A percentile compares a stretch with the other conserved stretches of the same genome.
These are phyloP conservation scores for Fusarium bactridioides DNA, from an alignment of 2,329 filamentous ascomycete genomes.

Conservation along the genomic window DNA sequence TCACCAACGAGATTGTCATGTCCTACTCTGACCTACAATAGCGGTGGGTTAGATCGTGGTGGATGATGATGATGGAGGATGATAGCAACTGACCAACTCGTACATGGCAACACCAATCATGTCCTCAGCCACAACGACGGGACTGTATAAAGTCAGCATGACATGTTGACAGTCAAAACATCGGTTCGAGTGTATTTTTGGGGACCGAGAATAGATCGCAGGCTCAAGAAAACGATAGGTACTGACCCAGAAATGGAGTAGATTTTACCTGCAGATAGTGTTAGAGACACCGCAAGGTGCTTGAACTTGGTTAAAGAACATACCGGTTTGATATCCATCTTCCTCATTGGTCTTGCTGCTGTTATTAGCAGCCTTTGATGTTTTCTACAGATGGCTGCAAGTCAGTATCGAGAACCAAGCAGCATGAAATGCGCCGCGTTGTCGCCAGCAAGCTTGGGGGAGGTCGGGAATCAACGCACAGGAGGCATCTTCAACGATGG, in stretches of 20 bases:
- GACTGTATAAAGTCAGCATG: slow-evolving; percentile 60
- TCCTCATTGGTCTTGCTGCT: slow-evolving; percentile 44
- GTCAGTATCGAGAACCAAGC: slow-evolving; percentile 29
- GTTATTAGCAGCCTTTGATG: slow-evolving; percentile 41
- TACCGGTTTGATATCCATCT: slow-evolving; percentile 53
- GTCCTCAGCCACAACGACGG: slow-evolving; percentile 95
- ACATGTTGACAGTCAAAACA: background rate
- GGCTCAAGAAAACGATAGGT: background rate
- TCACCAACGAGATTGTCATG: slow-evolving; percentile 93
- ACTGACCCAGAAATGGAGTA: slow-evolving; percentile 70
- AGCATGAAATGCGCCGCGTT: slow-evolving; percentile 19
- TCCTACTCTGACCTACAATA: slow-evolving; percentile 81
- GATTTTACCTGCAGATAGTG: slow-evolving; percentile 61
- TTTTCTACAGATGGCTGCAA: slow-evolving; percentile 30
- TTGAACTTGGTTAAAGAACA: slow-evolving; percentile 30
- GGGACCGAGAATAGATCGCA: background rate
- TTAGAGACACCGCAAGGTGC: slow-evolving; percentile 37
- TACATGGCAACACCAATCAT: slow-evolving; percentile 99
- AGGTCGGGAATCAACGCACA: slow-evolving; percentile 54
- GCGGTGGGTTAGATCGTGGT: slow-evolving; percentile 17
- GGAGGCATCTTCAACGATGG: slow-evolving; percentile 61
- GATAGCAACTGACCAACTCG: slow-evolving; percentile 76
- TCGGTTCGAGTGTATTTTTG: slow-evolving; percentile 4
- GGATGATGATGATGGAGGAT: slow-evolving; percentile 1
- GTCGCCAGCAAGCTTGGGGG: slow-evolving; percentile 24